A percentile compares a stretch with the other conserved stretches of the same genome.
These are phyloP conservation scores for Alternaria brassicae DNA, from an alignment of 2,329 filamentous ascomycete species.

Conservation along the genomic window DNA sequence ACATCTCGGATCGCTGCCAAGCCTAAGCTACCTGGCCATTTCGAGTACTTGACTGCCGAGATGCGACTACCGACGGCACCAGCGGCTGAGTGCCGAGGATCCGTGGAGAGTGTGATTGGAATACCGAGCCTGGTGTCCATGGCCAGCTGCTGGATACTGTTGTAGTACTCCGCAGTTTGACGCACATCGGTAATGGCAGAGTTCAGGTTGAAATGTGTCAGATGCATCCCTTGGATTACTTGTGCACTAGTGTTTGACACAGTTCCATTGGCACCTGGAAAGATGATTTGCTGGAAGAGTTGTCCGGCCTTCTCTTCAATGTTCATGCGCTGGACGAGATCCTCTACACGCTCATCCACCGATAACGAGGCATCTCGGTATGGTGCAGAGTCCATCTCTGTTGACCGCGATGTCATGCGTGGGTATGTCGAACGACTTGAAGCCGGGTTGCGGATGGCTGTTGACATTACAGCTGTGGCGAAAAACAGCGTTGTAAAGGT, in stretches of 20 bases:
- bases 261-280: slow-evolving; percentile 44
- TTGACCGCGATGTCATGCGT: slow-evolving; percentile 8
- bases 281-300: slow-evolving; percentile 54
- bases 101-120: slow-evolving; percentile 58
- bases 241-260: slow-evolving; percentile 43
- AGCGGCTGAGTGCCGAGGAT: slow-evolving; percentile 57
- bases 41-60: slow-evolving; percentile 55
- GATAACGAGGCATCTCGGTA: slow-evolving; percentile 51
- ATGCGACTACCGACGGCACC: slow-evolving; percentile 55
- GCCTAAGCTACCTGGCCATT: slow-evolving; percentile 62
- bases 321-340: slow-evolving; percentile 56
- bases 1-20: slow-evolving; percentile 58
- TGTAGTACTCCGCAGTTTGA: slow-evolving; percentile 52
- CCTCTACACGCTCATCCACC: slow-evolving; percentile 57
- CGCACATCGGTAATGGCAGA: slow-evolving; percentile 54
- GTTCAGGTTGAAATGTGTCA: slow-evolving; percentile 58
- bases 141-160: slow-evolving; percentile 53
- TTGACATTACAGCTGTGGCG: slow-evolving; percentile 23
- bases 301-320: slow-evolving; percentile 59
- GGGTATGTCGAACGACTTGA: slow-evolving; percentile 3
- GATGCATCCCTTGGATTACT: slow-evolving; percentile 46
- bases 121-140: slow-evolving; percentile 58
- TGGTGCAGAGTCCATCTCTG: slow-evolving; percentile 28
- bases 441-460: slow-evolving; percentile 16
- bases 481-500: slow-evolving; percentile 22